Conservation (phyloP, 768 basidiomycete species). For the Galerina marginata region DNA sequence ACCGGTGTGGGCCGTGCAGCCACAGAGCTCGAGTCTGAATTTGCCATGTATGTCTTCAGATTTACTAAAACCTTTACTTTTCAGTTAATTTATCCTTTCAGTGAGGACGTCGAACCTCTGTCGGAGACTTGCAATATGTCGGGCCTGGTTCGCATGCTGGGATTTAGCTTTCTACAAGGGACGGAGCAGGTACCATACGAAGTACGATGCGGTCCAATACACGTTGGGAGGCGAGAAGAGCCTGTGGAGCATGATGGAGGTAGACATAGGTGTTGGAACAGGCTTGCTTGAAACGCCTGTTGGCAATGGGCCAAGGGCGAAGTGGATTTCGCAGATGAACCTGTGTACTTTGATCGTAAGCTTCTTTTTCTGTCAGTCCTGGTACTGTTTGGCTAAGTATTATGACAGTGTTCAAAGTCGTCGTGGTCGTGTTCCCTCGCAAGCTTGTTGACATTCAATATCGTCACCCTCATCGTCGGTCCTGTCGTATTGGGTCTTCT, state of each 20-base stretch:
- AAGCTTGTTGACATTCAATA: conserved; percentile 58
- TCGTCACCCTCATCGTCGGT: conserved; percentile 65
- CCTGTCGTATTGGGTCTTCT: conserved; percentile 59
- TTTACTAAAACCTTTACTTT: no score
- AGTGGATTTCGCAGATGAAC: conserved; percentile 28
- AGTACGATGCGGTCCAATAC: conserved; percentile 68
- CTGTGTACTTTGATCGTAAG: conserved; percentile 81
- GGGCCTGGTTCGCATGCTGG: conserved; percentile 35
- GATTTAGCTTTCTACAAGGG: conserved; percentile 77
- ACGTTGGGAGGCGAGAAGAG: conserved; percentile 55
- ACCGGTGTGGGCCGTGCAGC: no score
- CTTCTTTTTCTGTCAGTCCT: neutral
- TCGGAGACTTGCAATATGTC: conserved; percentile 41
- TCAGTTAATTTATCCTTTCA: no score
- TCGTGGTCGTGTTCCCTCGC: conserved; percentile 60
- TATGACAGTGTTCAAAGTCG: conserved; percentile 59
- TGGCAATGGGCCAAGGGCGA: conserved; percentile 5
- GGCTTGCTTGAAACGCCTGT: conserved; percentile 52
- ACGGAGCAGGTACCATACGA: conserved; percentile 79
- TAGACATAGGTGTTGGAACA: conserved; percentile 56
- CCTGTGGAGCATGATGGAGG: conserved; percentile 84
- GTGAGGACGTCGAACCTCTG: no score
- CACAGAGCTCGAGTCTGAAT: no score
- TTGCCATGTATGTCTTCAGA: no score
- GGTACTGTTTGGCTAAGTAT: neutral